Evolutionary conservation across 1,284 basidiomycete species (phyloP).

Genomic region (Boletus chippewaensis): DNA sequence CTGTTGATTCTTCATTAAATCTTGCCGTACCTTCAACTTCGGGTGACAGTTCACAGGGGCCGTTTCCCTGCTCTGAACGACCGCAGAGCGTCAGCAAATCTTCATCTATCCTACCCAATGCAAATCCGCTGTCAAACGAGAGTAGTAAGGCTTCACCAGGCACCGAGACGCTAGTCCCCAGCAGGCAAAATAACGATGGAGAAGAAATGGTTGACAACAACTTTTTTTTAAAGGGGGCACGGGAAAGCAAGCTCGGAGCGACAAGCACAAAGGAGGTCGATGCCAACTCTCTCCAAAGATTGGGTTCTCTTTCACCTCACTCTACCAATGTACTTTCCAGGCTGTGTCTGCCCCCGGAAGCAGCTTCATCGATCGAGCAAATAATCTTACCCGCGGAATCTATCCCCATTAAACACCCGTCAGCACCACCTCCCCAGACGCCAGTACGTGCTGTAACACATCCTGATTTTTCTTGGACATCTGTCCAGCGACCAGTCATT

Average conservation of each 20-base stretch:
- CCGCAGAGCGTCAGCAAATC: constrained; percentile 1
- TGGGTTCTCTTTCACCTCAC: constrained; percentile 34
- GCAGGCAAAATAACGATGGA: neutral
- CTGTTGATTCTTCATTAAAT: constrained; percentile 4
- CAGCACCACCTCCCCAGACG: constrained; percentile 15
- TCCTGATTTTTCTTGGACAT: constrained; percentile 15
- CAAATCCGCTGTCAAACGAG: neutral
- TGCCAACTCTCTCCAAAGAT: constrained; percentile 8
- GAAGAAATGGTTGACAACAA: neutral
- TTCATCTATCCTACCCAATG: neutral
- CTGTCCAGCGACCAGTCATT: constrained; percentile 18
- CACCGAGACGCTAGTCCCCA: neutral
- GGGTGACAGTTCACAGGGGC: neutral
- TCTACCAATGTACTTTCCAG: constrained; percentile 32
- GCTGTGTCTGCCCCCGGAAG: constrained; percentile 19
- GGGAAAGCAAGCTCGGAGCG: constrained; percentile 3
- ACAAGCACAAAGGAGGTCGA: constrained; percentile 6
- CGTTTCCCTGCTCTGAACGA: constrained; percentile 4
- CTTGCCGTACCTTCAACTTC: neutral
- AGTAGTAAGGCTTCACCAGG: neutral
- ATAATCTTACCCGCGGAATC: neutral
- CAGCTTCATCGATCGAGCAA: constrained; percentile 5
- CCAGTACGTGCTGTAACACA: constrained; percentile 5
- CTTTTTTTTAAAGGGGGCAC: neutral
- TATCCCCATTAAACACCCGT: neutral